phyloP scores from a whole-genome alignment of 345 rosid genomes.

The Gossypium rotundifolium region DNA sequence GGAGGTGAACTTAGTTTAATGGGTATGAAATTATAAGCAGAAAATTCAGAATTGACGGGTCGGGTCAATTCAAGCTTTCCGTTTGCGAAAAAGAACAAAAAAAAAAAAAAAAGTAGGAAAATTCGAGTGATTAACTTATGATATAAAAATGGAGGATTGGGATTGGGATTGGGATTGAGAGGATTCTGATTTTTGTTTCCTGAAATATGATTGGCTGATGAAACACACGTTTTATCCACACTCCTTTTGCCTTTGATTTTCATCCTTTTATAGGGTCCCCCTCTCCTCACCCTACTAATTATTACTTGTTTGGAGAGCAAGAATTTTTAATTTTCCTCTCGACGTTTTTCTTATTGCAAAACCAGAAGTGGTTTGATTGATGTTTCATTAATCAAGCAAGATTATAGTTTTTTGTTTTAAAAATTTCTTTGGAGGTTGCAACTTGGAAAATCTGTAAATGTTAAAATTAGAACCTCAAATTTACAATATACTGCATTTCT shows the following conservation, averaged over 20 bases:
- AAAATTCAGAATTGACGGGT: background rate
- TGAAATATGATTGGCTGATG: conserved; percentile 56
- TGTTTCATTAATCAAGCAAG: background rate
- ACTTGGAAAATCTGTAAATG: background rate
- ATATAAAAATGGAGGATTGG: background rate
- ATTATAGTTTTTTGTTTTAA: background rate
- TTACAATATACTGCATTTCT: too few species aligned
- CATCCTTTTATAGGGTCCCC: conserved; percentile 9
- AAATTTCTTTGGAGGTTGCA: background rate
- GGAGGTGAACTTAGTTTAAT: background rate
- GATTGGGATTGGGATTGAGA: background rate
- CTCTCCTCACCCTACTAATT: conserved; percentile 5
- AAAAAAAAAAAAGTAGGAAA: conserved; percentile 17
- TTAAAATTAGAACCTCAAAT: background rate
- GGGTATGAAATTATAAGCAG: background rate
- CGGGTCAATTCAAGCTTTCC: background rate
- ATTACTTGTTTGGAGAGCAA: too few species aligned
- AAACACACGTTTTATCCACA: conserved; percentile 61
- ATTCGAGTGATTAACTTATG: background rate
- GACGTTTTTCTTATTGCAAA: background rate
- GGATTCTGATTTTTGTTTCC: conserved; percentile 20
- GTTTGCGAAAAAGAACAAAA: background rate
- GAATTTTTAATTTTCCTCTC: too few species aligned
- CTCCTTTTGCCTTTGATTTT: conserved; percentile 16
- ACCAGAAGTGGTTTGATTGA: background rate